Evolutionary conservation across 805 yeast species (phyloP), one percentile per base, ranked within the genome.

Genomic region (Candida verbasci): DNA sequence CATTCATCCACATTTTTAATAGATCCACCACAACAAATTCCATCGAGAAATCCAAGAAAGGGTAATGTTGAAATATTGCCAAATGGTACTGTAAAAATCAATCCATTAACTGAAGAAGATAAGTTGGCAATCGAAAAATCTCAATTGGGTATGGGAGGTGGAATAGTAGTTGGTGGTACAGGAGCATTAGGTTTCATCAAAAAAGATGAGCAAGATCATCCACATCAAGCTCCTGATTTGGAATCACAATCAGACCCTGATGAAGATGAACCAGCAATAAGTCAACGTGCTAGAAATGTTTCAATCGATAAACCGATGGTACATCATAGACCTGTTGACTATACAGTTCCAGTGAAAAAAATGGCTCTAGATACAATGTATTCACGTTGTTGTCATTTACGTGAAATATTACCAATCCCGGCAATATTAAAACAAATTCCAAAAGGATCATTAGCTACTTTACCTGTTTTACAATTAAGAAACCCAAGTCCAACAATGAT

Each of bases 401-500:
- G 97, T 38, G 97, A 89, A 51, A 89, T 89, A 39, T 58, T 89
- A 42, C 97, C 97, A 1, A 87, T 89, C 34, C 89, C 95, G 2
- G 88, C 94, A 1, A 86, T 88, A 5, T 53, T 86, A 47, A 82
- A 83, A 50, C 72, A 67, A 41, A 71, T 89, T 43, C 85, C 86
- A 1, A 80, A 79, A 50, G 86, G 84, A 16, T 79, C 87, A 20
- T 72, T 80, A 31, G 80, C 85, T 1, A 95, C 96, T 3, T 57
- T 89, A 17, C 79, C 86, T 5, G 54, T 76, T 3, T 56, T 89
- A 39, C 86, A 82, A 49, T 65, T 91, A 40, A 65, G 85, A 49
- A 89, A 89, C 52, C 94, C 96, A n/a, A 70, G 78, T 35, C 97
- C 97, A 1, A 85, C 96, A 0, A 63, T 86, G 65, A 80, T 91